Conservation (phyloP, 495 filamentous ascomycete genomes). For the Saxophila tyrrhenica region DNA sequence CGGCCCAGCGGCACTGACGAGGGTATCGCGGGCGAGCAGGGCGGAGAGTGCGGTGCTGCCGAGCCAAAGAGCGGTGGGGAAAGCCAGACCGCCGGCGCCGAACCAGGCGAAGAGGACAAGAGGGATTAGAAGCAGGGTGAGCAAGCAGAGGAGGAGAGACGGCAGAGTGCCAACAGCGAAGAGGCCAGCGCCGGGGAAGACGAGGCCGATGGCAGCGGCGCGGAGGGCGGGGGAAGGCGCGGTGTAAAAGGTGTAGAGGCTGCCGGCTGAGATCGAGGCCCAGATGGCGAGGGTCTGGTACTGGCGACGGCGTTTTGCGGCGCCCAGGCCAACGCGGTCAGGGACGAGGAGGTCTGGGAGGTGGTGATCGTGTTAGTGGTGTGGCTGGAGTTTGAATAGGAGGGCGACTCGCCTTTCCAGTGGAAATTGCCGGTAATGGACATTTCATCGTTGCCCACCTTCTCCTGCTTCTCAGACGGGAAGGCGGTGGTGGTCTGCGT, state of each 20-base stretch:
- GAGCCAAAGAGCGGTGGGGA: slow-evolving; percentile 7
- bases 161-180: slow-evolving; percentile 7
- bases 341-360: slow-evolving; percentile 8
- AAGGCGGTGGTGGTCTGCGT: not conserved
- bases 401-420: not conserved
- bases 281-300: slow-evolving; percentile 4
- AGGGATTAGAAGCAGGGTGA: slow-evolving; percentile 2
- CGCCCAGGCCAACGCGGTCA: slow-evolving; percentile 3
- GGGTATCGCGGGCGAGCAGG: not conserved
- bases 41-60: not conserved
- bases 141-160: not conserved
- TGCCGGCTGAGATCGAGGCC: not conserved
- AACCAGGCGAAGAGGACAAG: slow-evolving; percentile 12
- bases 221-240: slow-evolving; percentile 2
- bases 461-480: not conserved
- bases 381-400: not conserved
- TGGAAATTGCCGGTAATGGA: not conserved
- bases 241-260: slow-evolving; percentile 11
- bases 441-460: not conserved
- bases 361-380: not conserved
- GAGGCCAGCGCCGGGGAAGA: slow-evolving; percentile 15
- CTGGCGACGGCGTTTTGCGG: slow-evolving; percentile 6
- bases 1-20: not conserved
- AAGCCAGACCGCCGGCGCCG: slow-evolving; percentile 7
- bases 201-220: slow-evolving; percentile 4